Evolutionary conservation across 2,329 filamentous ascomycete genomes (phyloP), one percentile per base, ranked within the genome.

Genomic region (Spiromastix sp.): DNA sequence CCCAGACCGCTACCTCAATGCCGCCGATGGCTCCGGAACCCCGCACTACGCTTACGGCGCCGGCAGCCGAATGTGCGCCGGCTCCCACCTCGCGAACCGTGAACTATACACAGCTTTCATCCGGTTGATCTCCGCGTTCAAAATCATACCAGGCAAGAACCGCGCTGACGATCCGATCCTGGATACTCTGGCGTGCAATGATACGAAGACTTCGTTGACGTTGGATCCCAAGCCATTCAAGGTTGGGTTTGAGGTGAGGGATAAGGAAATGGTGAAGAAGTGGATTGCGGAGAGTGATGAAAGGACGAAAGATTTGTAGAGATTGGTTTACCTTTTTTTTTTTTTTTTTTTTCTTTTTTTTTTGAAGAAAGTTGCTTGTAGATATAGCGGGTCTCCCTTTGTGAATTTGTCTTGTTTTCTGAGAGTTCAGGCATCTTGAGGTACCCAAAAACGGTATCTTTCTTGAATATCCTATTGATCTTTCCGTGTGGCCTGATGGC

Each of bases 1-100:
- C n/a, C 78, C 81, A 0, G 80, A 85, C 43, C 72, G 81, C 17
- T 86, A 80, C 50, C 61, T 86, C 8, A 66, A 76, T 34, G 63
- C 66, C 28, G 59, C 46, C 15, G 71, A 63, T 32, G 58, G 56
- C 3, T 52, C 60, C 0, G 74, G 74, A 5, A 77, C 74, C 2
- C 71, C 70, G 0, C 76, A 79, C 48, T 77, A 74, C 46, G 72
- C 61, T 7, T 80, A 76, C 42, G 76, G 77, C 2, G 74, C 75
- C 0, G 76, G 77, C 2, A 71, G 69, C 2, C 64, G 76, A 24
- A 77, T 79, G 68, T 80, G 76, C 48, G 71, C 70, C 0, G 77
- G 77, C 12, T 72, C 68, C 2, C 75, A 78, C 44, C 63, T 80
- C 6, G 77, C 71, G 3, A 78, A 78, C 49, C 67, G 76, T 2